Evolutionary conservation across 176 grass and related monocot genomes (phyloP), one percentile per base, ranked within the genome.

Genomic region (Musa schizocarpa): DNA sequence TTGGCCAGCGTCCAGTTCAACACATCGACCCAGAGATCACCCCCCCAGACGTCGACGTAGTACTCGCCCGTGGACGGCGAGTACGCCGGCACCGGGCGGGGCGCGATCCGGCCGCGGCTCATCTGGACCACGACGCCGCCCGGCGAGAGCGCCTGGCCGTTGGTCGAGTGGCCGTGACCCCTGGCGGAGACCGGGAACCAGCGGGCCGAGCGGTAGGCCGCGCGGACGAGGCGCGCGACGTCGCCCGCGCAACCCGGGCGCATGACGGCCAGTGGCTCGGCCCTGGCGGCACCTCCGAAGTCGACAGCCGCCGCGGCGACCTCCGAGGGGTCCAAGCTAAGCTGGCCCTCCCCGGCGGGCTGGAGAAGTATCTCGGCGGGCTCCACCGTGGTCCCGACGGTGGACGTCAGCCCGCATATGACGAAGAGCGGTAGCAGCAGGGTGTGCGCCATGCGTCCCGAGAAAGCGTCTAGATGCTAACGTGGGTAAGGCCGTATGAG

Each of bases 111-210:
- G 55, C 82, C 77, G 53, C 81, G 82, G 81, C 78, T 87, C 95
- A 98, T 98, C 79, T 86, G 88, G 63, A 94, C 79, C 0, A 93
- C 90, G 14, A 98, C 88, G 0, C 95, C 95, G 27, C 84, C 88
- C 19, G 90, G 53, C 13, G 67, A 90, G 68, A 74, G 80, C 23
- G 95, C 88, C 80, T 98, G 95, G 23, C 95, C 95, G 77, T 89
- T 87, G 84, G 88, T 89, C 25, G 90, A 93, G 75, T 98, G 95
- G 0, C 95, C 90, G 50, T 93, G 95, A 1, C 95, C 95, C 0
- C 95, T 82, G 17, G 95, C 95, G 0, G 90, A 91, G 34, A 98
- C 57, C 23, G 84, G 78, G 80, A 93, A 58, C n/a, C 76, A 79
- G 10, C 74, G 8, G 16, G 63, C 73, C 0, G 88, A 82, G 50